Percentiles rank a stretch among this genome's conserved stretches.
phyloP scores from a whole-genome alignment of 2,329 filamentous ascomycete genomes.

The Aspergillus cejpii region DNA sequence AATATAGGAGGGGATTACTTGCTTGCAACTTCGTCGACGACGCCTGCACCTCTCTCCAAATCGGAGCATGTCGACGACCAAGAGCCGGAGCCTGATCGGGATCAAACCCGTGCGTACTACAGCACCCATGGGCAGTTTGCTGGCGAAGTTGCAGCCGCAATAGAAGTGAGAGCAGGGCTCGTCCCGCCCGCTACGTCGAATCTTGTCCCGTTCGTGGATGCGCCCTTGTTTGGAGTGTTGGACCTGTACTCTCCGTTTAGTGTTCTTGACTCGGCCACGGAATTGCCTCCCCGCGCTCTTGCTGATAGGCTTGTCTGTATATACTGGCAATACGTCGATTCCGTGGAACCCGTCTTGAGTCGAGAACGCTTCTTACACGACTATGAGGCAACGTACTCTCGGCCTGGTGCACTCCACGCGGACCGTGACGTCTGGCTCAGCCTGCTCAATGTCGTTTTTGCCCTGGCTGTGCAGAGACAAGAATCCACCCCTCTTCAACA shows the following conservation, averaged over 20 bases:
- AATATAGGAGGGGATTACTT: too few relatives aligned
- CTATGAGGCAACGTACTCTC: slow-evolving; percentile 7
- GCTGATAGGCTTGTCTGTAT: slow-evolving; percentile 14
- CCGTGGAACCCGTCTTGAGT: slow-evolving; percentile 13
- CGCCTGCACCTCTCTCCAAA: neutral
- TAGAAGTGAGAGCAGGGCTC: slow-evolving; percentile 12
- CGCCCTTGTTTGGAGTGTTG: slow-evolving; percentile 16
- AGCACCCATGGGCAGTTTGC: slow-evolving; percentile 14
- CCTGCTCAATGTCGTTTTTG: slow-evolving; percentile 15
- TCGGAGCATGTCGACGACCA: neutral
- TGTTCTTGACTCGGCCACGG: neutral
- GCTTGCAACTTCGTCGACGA: neutral
- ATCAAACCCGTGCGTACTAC: slow-evolving; percentile 8
- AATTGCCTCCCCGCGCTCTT: slow-evolving; percentile 11
- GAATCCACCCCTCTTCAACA: slow-evolving; percentile 7
- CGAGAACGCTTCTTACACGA: slow-evolving; percentile 7
- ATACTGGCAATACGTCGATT: slow-evolving; percentile 16
- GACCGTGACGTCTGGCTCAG: slow-evolving; percentile 5
- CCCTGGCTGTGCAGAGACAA: slow-evolving; percentile 15
- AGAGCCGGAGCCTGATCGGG: neutral
- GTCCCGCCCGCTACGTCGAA: slow-evolving; percentile 2
- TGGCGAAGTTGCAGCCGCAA: slow-evolving; percentile 12
- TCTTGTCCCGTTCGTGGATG: slow-evolving; percentile 17
- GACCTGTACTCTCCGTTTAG: slow-evolving; percentile 1
- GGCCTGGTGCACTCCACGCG: neutral